Conservation (phyloP, 2,329 filamentous ascomycete genomes). For the Leptoxyphium fumago region DNA sequence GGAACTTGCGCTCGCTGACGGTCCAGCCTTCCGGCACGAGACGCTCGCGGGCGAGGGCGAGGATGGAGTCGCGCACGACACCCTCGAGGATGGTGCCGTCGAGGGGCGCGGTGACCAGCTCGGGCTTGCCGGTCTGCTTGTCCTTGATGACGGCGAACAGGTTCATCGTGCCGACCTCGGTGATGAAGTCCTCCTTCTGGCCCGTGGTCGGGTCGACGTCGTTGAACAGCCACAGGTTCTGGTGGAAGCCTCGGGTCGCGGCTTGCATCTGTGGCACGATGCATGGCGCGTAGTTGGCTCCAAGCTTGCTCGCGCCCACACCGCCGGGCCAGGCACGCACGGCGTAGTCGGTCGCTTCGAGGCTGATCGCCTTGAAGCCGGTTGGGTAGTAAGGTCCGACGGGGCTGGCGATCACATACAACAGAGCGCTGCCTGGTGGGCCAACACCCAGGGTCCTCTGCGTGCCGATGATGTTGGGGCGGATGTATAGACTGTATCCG, state of each 20-base stretch:
- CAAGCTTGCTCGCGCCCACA: constrained; percentile 95
- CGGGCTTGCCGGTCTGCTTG: constrained; percentile 76
- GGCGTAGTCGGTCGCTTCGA: constrained; percentile 93
- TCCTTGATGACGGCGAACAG: constrained; percentile 78
- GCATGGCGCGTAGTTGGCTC: constrained; percentile 98
- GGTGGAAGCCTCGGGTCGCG: constrained; percentile 81
- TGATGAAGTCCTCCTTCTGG: constrained; percentile 66
- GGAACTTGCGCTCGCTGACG: constrained; percentile 77
- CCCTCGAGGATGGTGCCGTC: constrained; percentile 95
- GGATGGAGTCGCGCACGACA: constrained; percentile 81
- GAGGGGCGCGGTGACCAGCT: constrained; percentile 85
- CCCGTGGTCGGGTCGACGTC: constrained; percentile 31
- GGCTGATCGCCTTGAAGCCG: constrained; percentile 89
- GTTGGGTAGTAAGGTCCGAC: constrained; percentile 97
- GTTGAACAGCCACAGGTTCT: constrained; percentile 96
- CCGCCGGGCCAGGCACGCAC: constrained; percentile 96
- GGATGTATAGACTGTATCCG: constrained; percentile 89
- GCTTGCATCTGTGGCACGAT: constrained; percentile 93
- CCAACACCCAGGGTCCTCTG: constrained; percentile 87
- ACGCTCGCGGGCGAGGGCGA: constrained; percentile 72
- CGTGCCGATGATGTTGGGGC: constrained; percentile 94
- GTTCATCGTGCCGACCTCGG: constrained; percentile 98
- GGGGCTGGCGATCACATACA: constrained; percentile 90
- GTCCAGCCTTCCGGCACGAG: constrained; percentile 78
- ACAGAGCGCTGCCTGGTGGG: constrained; percentile 76